Conservation (phyloP, 2,329 filamentous ascomycete genomes). For the Colletotrichum chrysophilum region DNA sequence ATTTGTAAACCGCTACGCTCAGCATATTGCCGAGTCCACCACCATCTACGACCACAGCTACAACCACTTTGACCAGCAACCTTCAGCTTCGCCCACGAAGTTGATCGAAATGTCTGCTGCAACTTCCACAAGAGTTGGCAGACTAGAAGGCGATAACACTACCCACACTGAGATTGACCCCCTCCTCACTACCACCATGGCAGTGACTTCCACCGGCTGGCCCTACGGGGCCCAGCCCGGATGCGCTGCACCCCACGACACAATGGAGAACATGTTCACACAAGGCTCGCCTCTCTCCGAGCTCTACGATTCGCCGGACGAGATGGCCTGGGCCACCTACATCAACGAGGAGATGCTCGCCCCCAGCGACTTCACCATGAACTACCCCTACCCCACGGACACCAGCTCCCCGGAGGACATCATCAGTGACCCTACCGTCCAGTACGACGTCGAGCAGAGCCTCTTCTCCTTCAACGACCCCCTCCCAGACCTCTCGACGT, state of each 20-base stretch:
- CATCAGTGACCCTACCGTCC: conserved; percentile 1
- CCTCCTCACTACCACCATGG: not conserved
- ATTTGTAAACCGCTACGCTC: conserved; percentile 10
- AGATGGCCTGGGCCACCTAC: conserved; percentile 9
- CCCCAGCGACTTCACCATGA: conserved; percentile 3
- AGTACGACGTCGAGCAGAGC: conserved; percentile 12
- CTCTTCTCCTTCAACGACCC: conserved; percentile 16
- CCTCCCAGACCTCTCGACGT: conserved; percentile 10
- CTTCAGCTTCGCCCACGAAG: conserved; percentile 1
- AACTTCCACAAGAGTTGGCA: not conserved
- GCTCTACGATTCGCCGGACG: conserved; percentile 6
- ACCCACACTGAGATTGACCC: not conserved
- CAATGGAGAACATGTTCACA: conserved; percentile 5
- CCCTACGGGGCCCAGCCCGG: conserved; percentile 1
- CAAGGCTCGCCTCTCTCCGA: conserved; percentile 14
- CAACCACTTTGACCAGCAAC: not conserved
- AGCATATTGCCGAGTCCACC: conserved; percentile 12
- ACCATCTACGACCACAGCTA: conserved; percentile 2
- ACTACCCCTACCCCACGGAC: not conserved
- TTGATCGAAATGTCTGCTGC: not conserved
- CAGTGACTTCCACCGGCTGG: conserved; percentile 10
- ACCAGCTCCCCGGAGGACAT: not conserved
- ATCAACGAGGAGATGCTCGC: conserved; percentile 15
- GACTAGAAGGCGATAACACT: not conserved
- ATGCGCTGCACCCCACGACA: conserved; percentile 13